Base-by-base conservation (phyloP, 225 moss, liverwort and hornwort species). In the Neckera pumila region DNA sequence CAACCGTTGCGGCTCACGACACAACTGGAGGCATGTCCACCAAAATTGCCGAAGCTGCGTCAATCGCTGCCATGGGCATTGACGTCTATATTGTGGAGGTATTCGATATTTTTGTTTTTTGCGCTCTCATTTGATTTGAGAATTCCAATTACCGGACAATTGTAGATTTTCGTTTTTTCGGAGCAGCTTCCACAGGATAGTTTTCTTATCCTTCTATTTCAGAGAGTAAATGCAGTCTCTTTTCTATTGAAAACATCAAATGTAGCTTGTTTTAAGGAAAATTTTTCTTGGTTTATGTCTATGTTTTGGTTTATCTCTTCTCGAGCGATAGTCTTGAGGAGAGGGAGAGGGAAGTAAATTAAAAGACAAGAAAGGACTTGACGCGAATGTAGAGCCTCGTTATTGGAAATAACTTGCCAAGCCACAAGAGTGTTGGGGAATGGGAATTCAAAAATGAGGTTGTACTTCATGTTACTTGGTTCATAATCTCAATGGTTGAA, bases 11-110 rank as follows among this genome's bases (percentile, higher is more conserved):
- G 77, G 94, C 93, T 84, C 98, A 98, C 91, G 98, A 98, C 85
- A 96, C 98, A 84, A 98, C 98, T 83, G 98, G 98, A 92, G 97
- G 97, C 76, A 98, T 98, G 97, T 92, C 96, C 81, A 94, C 96
- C 40, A 98, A 98, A 94, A 97, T 98, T 64, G 94, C 95, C n/a
- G 98, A 98, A 93, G 98, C 97, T 86, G 98, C 98, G 26, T 94
- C 95, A 64, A 95, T 98, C 65, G 98, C 97, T 88, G 92, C 92
- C 79, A 89, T 89, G 91, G 98, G 98, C 59, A 93, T 96, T 76
- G 93, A 92, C 79, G 98, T 98, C 36, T 92, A 94, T 31, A 93
- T 98, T 89, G 98, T 95, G 75, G 91, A 96, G 96, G 98, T 96
- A 88, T 86, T 80, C 9, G 22, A 78, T 74, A 23, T 22, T 25